Evolutionary conservation across 768 basidiomycete genomes (phyloP).

Genomic region (Trametes cubensis): DNA sequence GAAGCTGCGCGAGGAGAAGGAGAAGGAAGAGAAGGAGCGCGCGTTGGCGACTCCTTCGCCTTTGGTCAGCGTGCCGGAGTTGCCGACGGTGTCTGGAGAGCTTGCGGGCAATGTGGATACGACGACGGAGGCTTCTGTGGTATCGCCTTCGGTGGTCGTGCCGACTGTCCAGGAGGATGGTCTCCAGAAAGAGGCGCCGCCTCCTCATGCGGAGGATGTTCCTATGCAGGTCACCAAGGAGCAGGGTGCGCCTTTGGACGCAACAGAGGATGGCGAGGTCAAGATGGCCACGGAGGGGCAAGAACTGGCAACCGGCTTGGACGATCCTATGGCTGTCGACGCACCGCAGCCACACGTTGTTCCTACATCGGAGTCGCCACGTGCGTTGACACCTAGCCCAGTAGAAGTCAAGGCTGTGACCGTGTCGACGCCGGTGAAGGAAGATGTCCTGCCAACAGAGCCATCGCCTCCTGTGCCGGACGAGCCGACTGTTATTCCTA

Average conservation of each 20-base stretch:
- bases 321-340: neutral
- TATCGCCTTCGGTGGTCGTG: no score
- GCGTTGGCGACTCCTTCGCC: constrained; percentile 36
- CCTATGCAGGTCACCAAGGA: neutral
- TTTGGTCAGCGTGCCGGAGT: neutral
- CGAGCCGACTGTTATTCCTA: no score
- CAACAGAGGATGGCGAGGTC: neutral
- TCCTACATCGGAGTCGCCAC: neutral
- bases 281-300: neutral
- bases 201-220: neutral
- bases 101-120: no score
- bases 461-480: no score
- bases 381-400: no score
- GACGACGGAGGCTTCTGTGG: no score
- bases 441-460: no score
- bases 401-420: no score
- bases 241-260: neutral
- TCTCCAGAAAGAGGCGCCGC: no score
- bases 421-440: no score
- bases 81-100: neutral
- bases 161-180: neutral
- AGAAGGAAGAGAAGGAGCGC: constrained; percentile 37
- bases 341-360: neutral
- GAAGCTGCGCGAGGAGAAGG: constrained; percentile 50
- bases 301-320: no score